Base-by-base conservation (phyloP, 495 filamentous ascomycete genomes). In the Penicillium egyptiacum region DNA sequence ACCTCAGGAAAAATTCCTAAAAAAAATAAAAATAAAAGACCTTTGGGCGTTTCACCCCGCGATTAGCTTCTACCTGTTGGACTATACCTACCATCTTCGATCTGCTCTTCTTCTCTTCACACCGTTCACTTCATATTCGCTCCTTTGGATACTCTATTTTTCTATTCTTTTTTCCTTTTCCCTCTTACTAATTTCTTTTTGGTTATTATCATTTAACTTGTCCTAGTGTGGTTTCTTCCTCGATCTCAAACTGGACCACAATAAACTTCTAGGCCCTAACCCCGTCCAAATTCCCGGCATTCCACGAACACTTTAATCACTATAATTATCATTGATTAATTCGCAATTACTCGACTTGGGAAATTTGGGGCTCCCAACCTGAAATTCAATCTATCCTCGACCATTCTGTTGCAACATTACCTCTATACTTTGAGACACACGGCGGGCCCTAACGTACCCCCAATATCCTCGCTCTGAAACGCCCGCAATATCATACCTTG, bases 31-130 rank as follows among this genome's bases (percentile, higher is more conserved):
- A 49, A 28, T 52, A 57, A 58, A 60, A 23, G 52, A 50, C 57
- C 35, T 56, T 57, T 53, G 54, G 63, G 59, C 64, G 66, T 72
- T 71, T 72, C 70, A 72, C 70, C 70, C 70, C 70, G 65, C 70
- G 68, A 71, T 72, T 71, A 71, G 70, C 68, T 67, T 64, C 61
- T 48, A 40, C 62, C 60, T 68, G 53, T 58, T 64, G 46, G 55
- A 68, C 64, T 68, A 65, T 67, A 65, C 57, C 53, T 48, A 48
- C 60, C 53, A 51, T 63, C 52, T 55, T 54, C 53, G 55, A 55
- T 54, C 61, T 60, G 55, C 55, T 57, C 53, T 58, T 60, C 40
- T 50, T 41, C 48, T 59, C 52, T 57, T 45, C 50, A 40, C 53
- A 53, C 47, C 46, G 37, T 64, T 58, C 63, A 53, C 59, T 64